Conservation (phyloP, 2,329 filamentous ascomycete species). For the Paecilomyces dactylethromorphus region DNA sequence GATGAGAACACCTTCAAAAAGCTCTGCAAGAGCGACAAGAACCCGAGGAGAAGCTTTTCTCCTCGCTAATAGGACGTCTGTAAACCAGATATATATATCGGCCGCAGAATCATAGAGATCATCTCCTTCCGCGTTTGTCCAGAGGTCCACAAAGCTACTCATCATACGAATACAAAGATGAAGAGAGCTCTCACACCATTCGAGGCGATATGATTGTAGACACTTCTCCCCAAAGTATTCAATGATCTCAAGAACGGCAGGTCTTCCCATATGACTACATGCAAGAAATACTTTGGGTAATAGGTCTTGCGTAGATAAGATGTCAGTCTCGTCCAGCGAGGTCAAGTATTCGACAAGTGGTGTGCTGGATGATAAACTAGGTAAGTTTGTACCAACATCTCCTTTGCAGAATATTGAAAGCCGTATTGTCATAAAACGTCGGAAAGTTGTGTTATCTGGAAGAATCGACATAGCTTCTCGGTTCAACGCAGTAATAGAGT, state of each 20-base stretch:
- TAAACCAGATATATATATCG: constrained; percentile 74
- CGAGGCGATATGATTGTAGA: constrained; percentile 53
- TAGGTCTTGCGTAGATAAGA: constrained; percentile 28
- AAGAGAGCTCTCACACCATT: constrained; percentile 68
- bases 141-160: constrained; percentile 55
- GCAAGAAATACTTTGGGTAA: constrained; percentile 23
- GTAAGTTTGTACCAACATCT: constrained; percentile 3
- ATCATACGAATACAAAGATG: constrained; percentile 63
- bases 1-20: constrained; percentile 66
- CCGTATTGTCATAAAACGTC: constrained; percentile 28
- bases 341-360: constrained; percentile 29
- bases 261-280: constrained; percentile 21
- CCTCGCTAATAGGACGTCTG: constrained; percentile 59
- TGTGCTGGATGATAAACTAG: neutral
- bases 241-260: constrained; percentile 39
- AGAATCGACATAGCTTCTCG: constrained; percentile 25
- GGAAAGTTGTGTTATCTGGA: constrained; percentile 27
- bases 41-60: constrained; percentile 64
- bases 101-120: constrained; percentile 60
- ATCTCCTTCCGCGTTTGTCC: constrained; percentile 52
- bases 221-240: constrained; percentile 43
- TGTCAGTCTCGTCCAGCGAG: constrained; percentile 28
- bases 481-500: constrained; percentile 21
- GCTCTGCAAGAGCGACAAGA: constrained; percentile 58
- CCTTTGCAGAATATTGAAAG: constrained; percentile 22